Conservation (phyloP, 2,329 filamentous ascomycete species). For the Fusarium palustre region DNA sequence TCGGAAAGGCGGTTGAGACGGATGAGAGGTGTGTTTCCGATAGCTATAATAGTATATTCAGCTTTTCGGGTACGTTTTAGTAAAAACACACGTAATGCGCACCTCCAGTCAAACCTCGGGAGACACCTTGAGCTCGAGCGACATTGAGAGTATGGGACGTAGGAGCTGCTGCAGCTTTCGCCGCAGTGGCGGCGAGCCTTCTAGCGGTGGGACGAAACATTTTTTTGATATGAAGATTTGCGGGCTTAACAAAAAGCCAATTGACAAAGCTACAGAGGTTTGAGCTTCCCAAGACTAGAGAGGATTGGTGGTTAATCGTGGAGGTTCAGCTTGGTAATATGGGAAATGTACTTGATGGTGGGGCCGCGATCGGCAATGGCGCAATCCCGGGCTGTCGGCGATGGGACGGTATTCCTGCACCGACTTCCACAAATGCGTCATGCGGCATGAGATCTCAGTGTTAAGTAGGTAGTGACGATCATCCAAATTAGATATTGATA, state of each 20-base stretch:
- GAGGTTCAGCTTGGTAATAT: slow-evolving; percentile 29
- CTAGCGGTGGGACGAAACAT: slow-evolving; percentile 80
- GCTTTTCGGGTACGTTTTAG: background rate
- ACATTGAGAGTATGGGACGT: slow-evolving; percentile 75
- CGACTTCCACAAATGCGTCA: slow-evolving; percentile 41
- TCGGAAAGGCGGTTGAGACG: slow-evolving; percentile 88
- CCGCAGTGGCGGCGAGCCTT: slow-evolving; percentile 70
- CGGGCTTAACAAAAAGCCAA: slow-evolving; percentile 22
- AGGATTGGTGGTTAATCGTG: slow-evolving; percentile 15
- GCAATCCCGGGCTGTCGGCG: slow-evolving; percentile 47
- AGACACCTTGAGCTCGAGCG: slow-evolving; percentile 82
- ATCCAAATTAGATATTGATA: background rate
- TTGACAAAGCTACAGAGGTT: slow-evolving; percentile 21
- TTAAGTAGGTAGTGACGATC: background rate
- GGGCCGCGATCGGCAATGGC: slow-evolving; percentile 49
- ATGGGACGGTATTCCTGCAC: slow-evolving; percentile 28
- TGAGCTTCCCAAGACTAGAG: slow-evolving; percentile 11
- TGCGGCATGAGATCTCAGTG: background rate
- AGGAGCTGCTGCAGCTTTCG: slow-evolving; percentile 57
- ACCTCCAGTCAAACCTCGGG: slow-evolving; percentile 86
- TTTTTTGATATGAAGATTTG: background rate
- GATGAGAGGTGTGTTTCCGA: slow-evolving; percentile 97
- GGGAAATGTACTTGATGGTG: slow-evolving; percentile 37
- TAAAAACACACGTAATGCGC: slow-evolving; percentile 46
- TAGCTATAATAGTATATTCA: slow-evolving; percentile 71